Evolutionary conservation across 164 flowering plant species (phyloP), one percentile per base, ranked within the genome.

Genomic region (Vitis rupestris): DNA sequence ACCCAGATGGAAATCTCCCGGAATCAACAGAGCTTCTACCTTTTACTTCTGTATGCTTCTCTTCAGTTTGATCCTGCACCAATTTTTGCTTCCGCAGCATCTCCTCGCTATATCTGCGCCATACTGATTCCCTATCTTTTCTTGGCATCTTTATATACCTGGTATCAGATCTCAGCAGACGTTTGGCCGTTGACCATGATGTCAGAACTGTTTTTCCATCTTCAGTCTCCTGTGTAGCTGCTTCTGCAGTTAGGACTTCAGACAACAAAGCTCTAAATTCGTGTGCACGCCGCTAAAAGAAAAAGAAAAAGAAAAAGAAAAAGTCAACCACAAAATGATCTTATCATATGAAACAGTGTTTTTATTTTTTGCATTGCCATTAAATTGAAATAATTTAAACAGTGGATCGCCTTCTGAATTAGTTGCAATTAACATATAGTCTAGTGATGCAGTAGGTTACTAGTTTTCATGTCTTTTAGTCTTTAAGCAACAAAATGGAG

Each of bases 141-240:
- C 97, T 83, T 9, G 98, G 90, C 87, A 86, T 82, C 78, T 85
- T 96, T 66, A 78, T 75, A 71, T 90, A 96, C 64, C 99, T 80
- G 5, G 82, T 82, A 75, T 96, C 97, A 27, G 78, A 23, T 77
- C 87, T 96, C 31, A 96, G 76, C 37, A 88, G 78, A 9, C 72
- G 84, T 78, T 92, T 96, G 17, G 98, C 97, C 12, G 90, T 87
- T 49, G 99, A 88, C 99, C 99, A 96, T 9, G 99, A 96, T 65
- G 74, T 86, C 31, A 90, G 77, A 50, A 77, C 77, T 11, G 97
- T 89, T 79, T 90, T 96, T 63, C 97, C 94, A 70, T 88, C 93
- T 72, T 95, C 97, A 13, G 82, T 75, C 72, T 85, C 88, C 65
- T 76, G 76, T 17, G 84, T 29, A 65, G 92, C 90, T 61, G 86